Percentiles rank a stretch among this genome's conserved stretches.
phyloP scores from a whole-genome alignment of 2,329 filamentous ascomycete species.

The Penicillium sp. region DNA sequence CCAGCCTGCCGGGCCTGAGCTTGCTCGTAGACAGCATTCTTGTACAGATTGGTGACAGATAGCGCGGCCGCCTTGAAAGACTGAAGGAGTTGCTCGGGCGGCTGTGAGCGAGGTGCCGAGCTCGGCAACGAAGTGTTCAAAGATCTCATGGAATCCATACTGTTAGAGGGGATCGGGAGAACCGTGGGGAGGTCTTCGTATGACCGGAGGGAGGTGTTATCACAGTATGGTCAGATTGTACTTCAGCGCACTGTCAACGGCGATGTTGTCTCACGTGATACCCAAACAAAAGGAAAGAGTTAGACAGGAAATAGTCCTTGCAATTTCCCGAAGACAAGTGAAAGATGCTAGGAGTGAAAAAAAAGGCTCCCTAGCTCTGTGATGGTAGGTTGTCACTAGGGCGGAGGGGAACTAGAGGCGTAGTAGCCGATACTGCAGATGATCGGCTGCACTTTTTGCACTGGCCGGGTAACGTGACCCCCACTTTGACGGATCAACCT shows the following conservation, averaged over 20 bases:
- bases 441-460: conserved; percentile 29
- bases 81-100: conserved; percentile 65
- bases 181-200: not conserved
- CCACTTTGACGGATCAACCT: conserved; percentile 32
- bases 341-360: not conserved
- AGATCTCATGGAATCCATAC: conserved; percentile 64
- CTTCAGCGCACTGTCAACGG: conserved; percentile 16
- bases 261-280: conserved; percentile 1
- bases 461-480: conserved; percentile 40
- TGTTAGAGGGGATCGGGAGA: conserved; percentile 1
- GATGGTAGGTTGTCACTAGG: not conserved
- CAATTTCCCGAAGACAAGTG: not conserved
- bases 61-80: conserved; percentile 90
- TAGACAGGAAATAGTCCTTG: not conserved
- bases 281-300: conserved; percentile 7
- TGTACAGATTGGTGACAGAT: conserved; percentile 94
- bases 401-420: conserved; percentile 12
- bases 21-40: conserved; percentile 77
- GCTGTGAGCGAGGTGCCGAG: conserved; percentile 48
- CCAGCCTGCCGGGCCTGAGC: conserved; percentile 73
- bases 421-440: conserved; percentile 22
- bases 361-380: not conserved
- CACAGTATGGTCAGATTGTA: conserved; percentile 4
- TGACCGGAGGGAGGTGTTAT: not conserved
- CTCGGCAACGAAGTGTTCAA: conserved; percentile 61